Conservation (phyloP, 345 rosid species). For the Citropsis articulata region DNA sequence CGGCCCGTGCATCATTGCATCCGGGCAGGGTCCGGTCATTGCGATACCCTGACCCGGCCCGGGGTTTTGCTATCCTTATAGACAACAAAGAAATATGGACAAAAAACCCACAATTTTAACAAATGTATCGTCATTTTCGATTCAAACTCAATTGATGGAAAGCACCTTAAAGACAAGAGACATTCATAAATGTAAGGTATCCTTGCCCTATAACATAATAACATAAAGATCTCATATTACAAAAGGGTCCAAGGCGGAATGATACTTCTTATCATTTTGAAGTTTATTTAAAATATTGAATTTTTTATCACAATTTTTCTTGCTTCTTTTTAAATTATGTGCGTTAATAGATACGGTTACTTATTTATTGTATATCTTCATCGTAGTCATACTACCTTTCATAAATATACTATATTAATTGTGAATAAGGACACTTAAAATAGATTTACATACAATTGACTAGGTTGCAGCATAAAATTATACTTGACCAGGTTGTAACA, state of each 20-base stretch:
- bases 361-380: no score
- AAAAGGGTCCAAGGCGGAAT: background rate
- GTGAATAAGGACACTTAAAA: no score
- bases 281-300: background rate
- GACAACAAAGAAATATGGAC: background rate
- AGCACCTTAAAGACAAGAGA: background rate
- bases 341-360: fast-evolving
- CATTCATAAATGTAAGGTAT: background rate
- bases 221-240: background rate
- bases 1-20: no score
- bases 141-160: background rate
- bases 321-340: no score
- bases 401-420: no score
- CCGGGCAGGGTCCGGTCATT: no score
- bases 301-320: background rate
- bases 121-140: constrained; percentile 1
- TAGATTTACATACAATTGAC: no score
- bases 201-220: background rate
- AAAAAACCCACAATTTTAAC: background rate
- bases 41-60: no score
- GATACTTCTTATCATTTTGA: background rate
- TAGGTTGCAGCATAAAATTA: no score
- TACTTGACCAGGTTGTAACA: no score
- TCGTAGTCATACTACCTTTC: fast-evolving
- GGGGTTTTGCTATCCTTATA: no score